Conservation (phyloP, 495 filamentous ascomycete species). For the Penicillium tannophilum region DNA sequence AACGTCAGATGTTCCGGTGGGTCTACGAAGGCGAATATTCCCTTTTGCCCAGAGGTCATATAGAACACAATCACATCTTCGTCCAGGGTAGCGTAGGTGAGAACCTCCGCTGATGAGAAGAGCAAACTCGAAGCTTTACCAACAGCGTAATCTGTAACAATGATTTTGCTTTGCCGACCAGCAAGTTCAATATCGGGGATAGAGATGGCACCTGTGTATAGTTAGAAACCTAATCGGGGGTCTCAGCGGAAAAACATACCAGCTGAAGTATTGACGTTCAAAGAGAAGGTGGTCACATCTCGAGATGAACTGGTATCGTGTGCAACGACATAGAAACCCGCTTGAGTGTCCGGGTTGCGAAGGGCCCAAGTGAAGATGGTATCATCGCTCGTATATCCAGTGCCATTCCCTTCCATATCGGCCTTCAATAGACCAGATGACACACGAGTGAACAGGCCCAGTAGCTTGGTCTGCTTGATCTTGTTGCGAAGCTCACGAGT, state of each 20-base stretch:
- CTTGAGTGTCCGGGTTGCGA: conserved; percentile 55
- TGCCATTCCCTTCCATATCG: conserved; percentile 59
- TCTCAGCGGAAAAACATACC: conserved; percentile 33
- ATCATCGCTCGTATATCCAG: conserved; percentile 48
- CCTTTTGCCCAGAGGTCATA: conserved; percentile 63
- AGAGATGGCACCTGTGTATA: conserved; percentile 36
- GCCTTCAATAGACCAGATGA: conserved; percentile 55
- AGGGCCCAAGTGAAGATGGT: conserved; percentile 54
- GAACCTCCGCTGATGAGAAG: conserved; percentile 71
- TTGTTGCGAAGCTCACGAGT: conserved; percentile 47
- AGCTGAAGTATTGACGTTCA: conserved; percentile 58
- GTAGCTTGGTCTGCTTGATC: conserved; percentile 55
- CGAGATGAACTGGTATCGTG: conserved; percentile 58
- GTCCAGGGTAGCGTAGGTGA: conserved; percentile 55
- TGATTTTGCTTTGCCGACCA: conserved; percentile 72
- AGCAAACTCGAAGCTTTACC: conserved; percentile 54
- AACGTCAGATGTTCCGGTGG: conserved; percentile 37
- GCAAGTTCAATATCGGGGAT: conserved; percentile 65
- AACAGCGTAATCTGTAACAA: conserved; percentile 70
- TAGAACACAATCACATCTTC: conserved; percentile 57
- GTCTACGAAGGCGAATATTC: conserved; percentile 55
- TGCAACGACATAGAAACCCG: conserved; percentile 63
- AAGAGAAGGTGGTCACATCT: conserved; percentile 55
- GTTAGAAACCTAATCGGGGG: not conserved
- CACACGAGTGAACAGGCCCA: conserved; percentile 58